Evolutionary conservation across 495 filamentous ascomycete genomes (phyloP).

Genomic region (Endocarpon pusillum): DNA sequence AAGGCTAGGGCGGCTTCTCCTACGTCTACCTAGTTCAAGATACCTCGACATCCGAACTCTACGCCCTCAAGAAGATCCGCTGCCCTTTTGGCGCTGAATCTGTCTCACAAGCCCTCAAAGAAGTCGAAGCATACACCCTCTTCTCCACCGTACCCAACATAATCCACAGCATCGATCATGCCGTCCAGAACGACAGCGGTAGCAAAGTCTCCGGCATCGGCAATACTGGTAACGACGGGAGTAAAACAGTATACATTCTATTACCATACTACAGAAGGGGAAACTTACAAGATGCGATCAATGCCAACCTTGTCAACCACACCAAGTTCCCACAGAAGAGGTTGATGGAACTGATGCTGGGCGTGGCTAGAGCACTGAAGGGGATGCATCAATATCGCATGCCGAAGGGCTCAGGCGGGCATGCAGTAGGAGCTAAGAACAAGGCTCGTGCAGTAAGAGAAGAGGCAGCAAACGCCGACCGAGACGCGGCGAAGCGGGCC

Average conservation of each 20-base stretch:
- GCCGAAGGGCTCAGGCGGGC: constrained; percentile 31
- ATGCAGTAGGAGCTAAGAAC: constrained; percentile 24
- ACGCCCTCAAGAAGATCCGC: constrained; percentile 94
- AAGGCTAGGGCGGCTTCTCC: constrained; percentile 82
- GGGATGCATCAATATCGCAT: constrained; percentile 82
- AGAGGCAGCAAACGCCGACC: constrained; percentile 43
- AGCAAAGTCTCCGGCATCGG: constrained; percentile 34
- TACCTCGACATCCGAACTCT: constrained; percentile 58
- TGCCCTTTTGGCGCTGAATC: constrained; percentile 96
- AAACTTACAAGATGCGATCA: constrained; percentile 95
- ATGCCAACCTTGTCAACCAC: constrained; percentile 94
- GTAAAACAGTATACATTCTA: constrained; percentile 91
- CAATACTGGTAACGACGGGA: constrained; percentile 37
- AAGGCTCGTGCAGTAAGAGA: constrained; percentile 40
- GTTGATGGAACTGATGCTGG: constrained; percentile 79
- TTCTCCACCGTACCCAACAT: constrained; percentile 71
- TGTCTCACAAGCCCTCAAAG: constrained; percentile 81
- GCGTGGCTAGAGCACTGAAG: constrained; percentile 73
- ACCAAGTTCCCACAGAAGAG: constrained; percentile 78
- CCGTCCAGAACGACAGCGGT: constrained; percentile 41
- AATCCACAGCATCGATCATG: constrained; percentile 81
- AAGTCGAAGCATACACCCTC: constrained; percentile 89
- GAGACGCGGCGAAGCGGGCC: constrained; percentile 37
- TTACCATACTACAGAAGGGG: constrained; percentile 88
- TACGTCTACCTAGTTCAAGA: constrained; percentile 98